A percentile compares a stretch with the other conserved stretches of the same genome.
These are phyloP conservation scores for Brassica napus DNA, from an alignment of 345 rosid species.

Conservation along the genomic window Da-Ae NC_063444.1:24884501-24885000, in stretches of 20 bases:
- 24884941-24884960: slow-evolving; percentile 47
- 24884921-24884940: slow-evolving; percentile 36
- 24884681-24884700: slow-evolving; percentile 69
- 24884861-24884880: slow-evolving; percentile 34
- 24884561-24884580: slow-evolving; percentile 59
- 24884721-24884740: slow-evolving; percentile 64
- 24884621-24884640: slow-evolving; percentile 64
- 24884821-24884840: slow-evolving; percentile 75
- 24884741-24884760: slow-evolving; percentile 58
- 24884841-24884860: slow-evolving; percentile 70
- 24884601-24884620: slow-evolving; percentile 74
- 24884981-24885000: slow-evolving; percentile 70
- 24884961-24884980: slow-evolving; percentile 86
- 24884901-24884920: slow-evolving; percentile 10
- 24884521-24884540: slow-evolving; percentile 71
- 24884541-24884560: slow-evolving; percentile 46
- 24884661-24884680: slow-evolving; percentile 78
- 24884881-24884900: slow-evolving; percentile 37
- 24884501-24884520: slow-evolving; percentile 78
- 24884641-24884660: slow-evolving; percentile 74
- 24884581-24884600: slow-evolving; percentile 68
- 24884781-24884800: slow-evolving; percentile 76
- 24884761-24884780: slow-evolving; percentile 79
- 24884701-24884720: slow-evolving; percentile 74
- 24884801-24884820: slow-evolving; percentile 84